Base-by-base conservation (phyloP, 805 yeast genomes). In the Babjeviella inositovora region DNA sequence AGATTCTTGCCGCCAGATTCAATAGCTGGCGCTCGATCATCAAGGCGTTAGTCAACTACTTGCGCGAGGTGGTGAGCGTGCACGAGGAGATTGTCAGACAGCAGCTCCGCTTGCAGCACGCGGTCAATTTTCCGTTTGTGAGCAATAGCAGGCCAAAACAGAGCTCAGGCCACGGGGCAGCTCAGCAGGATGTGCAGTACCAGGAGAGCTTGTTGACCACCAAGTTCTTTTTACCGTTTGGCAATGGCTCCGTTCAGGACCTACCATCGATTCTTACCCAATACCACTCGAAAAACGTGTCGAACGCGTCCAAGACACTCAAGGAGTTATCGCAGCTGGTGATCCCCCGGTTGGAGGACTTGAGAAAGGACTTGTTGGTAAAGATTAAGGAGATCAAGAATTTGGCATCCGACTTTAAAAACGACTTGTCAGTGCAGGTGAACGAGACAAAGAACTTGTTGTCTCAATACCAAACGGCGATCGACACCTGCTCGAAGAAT, bases 31-130 rank as follows among this genome's bases (percentile, higher is more conserved):
- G 94, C 28, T 61, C 65, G 19, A 68, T 85, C 26, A 70, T 84
- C 27, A 69, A 71, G 30, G 74, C 87, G 17, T 50, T 87, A 26
- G 60, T 80, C 11, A 66, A 62, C 22, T 87, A 87, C 40, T 56
- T 87, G 31, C 66, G 64, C 30, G 94, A 84, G 38, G 72, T 70
- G 18, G 82, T 81, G 7, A 63, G 77, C 8, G 85, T 80, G 27
- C 90, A 84, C 42, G 95, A 85, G 45, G 94, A 85, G 41, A 64
- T 81, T 10, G 71, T 79, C 17, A 67, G 93, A 28, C 93, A 81
- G 38, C 90, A 81, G 34, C 49, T 73, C 23, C 55, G 93, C 23
- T 58, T 84, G 21, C 79, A 81, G 29, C 85, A 81, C 42, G 82
- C 93, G 7, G 73, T 79, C 11, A 52, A 55, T 22, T 55, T 66